These are phyloP conservation scores for Leptomonas seymouri DNA, from an alignment of 208 protist genomes.

Conservation along the genomic window DNA sequence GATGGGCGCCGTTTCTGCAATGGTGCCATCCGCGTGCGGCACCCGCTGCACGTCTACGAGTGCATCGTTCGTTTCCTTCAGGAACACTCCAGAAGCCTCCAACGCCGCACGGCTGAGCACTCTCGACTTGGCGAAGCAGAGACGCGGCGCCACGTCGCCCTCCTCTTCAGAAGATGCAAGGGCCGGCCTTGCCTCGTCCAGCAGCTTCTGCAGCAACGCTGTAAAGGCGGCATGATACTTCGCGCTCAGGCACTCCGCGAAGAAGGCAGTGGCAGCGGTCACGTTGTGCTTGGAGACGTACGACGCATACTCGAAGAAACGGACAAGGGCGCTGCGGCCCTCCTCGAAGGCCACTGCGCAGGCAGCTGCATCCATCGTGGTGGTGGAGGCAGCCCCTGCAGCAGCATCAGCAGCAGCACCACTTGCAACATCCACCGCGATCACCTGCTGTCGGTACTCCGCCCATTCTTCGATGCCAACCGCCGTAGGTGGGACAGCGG, in stretches of 20 bases:
- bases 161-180: background rate
- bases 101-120: constrained; percentile 21
- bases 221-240: constrained; percentile 57
- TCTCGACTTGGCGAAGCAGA: constrained; percentile 34
- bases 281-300: constrained; percentile 31
- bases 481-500: constrained; percentile 24
- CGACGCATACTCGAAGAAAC: constrained; percentile 56
- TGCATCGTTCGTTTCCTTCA: constrained; percentile 49
- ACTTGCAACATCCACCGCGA: background rate
- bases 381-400: background rate
- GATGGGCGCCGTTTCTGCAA: constrained; percentile 11
- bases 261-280: constrained; percentile 26
- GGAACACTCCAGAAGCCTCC: constrained; percentile 34
- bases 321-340: constrained; percentile 43
- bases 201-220: constrained; percentile 28
- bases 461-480: constrained; percentile 53
- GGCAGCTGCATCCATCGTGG: constrained; percentile 29
- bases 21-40: constrained; percentile 26
- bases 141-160: background rate
- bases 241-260: constrained; percentile 49
- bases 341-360: constrained; percentile 26
- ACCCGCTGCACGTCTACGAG: constrained; percentile 51
- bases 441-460: constrained; percentile 40
- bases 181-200: constrained; percentile 22
- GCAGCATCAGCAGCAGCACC: background rate